These are phyloP conservation scores for Grifola frondosa DNA, from an alignment of 1,284 basidiomycete genomes.

Conservation along the genomic window DNA sequence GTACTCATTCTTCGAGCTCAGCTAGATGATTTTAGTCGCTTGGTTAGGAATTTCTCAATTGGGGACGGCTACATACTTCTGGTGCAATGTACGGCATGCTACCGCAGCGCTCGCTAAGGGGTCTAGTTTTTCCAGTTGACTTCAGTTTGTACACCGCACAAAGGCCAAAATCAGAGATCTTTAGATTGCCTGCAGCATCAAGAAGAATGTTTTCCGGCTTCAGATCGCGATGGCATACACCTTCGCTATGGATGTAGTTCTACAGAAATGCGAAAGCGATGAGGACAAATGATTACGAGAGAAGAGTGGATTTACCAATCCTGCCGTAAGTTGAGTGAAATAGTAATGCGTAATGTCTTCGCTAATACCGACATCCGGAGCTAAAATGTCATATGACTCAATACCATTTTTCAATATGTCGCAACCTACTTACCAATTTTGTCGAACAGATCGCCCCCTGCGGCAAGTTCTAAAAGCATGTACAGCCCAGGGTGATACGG, in stretches of 20 bases:
- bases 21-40: conserved; percentile 42
- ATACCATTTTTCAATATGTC: background rate
- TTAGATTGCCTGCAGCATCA: conserved; percentile 76
- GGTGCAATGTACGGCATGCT: conserved; percentile 95
- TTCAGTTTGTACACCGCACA: conserved; percentile 92
- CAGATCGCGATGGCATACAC: conserved; percentile 93
- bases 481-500: conserved; percentile 80
- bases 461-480: conserved; percentile 90
- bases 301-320: conserved; percentile 51
- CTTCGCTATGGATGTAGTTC: conserved; percentile 85
- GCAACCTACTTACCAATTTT: conserved; percentile 74
- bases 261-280: conserved; percentile 31
- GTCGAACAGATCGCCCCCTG: conserved; percentile 95
- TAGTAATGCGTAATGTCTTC: conserved; percentile 91
- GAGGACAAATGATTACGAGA: background rate
- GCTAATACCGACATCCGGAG: conserved; percentile 84
- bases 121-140: conserved; percentile 72
- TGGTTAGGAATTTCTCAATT: background rate
- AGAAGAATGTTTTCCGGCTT: conserved; percentile 95
- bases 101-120: conserved; percentile 82
- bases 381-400: conserved; percentile 38
- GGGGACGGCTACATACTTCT: conserved; percentile 52
- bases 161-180: conserved; percentile 95
- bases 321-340: conserved; percentile 86
- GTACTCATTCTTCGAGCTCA: conserved; percentile 41